Percentiles rank a stretch among this genome's conserved stretches.
Conservation (phyloP, 495 filamentous ascomycete species). For the Hypoxylon lienhwacheense region DNA sequence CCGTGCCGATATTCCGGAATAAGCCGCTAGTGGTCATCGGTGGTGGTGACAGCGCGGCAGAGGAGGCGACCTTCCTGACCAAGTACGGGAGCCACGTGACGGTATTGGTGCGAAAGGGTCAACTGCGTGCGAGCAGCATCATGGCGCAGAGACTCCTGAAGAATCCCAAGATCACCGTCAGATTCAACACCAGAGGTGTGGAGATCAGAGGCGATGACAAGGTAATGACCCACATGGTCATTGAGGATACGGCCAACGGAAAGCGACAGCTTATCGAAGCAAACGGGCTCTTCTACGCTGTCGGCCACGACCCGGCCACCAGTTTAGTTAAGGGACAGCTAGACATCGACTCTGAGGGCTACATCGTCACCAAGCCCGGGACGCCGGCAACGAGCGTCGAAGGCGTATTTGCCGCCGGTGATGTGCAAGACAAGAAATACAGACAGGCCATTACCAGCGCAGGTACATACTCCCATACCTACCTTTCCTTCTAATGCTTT, state of each 20-base stretch:
- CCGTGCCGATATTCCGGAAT: slow-evolving; percentile 94
- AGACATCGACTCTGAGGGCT: slow-evolving; percentile 79
- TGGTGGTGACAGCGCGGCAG: slow-evolving; percentile 93
- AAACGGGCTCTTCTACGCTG: slow-evolving; percentile 95
- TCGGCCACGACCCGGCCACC: slow-evolving; percentile 95
- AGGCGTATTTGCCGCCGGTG: slow-evolving; percentile 94
- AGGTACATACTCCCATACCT: slow-evolving; percentile 63
- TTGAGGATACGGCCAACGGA: slow-evolving; percentile 80
- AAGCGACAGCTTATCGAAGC: slow-evolving; percentile 78
- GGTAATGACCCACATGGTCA: slow-evolving; percentile 79
- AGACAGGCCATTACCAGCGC: slow-evolving; percentile 97
- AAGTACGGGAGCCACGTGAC: slow-evolving; percentile 96
- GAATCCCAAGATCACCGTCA: slow-evolving; percentile 86
- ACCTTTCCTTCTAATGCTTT: neutral
- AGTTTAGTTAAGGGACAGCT: slow-evolving; percentile 82
- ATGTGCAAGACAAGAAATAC: slow-evolving; percentile 98
- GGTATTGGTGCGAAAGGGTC: slow-evolving; percentile 84
- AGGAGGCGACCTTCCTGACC: slow-evolving; percentile 95
- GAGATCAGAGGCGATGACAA: slow-evolving; percentile 84
- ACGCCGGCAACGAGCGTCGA: slow-evolving; percentile 84
- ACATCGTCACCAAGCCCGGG: slow-evolving; percentile 86
- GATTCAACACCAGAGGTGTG: slow-evolving; percentile 76
- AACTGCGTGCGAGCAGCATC: slow-evolving; percentile 81
- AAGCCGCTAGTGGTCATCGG: slow-evolving; percentile 96
- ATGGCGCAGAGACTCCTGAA: slow-evolving; percentile 84